Evolutionary conservation across 1,139 yeast species (phyloP), one percentile per base, ranked within the genome.

Genomic region (Lodderomyces metapsilosis): DNA sequence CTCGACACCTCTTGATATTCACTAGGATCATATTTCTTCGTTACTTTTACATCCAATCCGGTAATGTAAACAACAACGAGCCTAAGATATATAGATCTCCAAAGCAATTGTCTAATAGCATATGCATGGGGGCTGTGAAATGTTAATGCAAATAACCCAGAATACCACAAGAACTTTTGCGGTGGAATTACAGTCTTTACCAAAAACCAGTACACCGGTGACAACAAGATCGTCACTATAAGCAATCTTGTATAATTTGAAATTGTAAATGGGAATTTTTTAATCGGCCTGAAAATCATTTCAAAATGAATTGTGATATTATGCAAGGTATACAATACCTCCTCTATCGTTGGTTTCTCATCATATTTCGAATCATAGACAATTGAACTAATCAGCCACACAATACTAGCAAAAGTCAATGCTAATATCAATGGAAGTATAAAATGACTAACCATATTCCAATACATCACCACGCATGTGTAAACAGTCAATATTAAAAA

Each of bases 341-440:
- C 84, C 43, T 78, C 84, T 35, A 79, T 58, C 1, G 84, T 78
- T 5, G 84, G 84, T 49, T 66, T 71, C 48, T 70, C 77, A 42
- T 66, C 66, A 44, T 52, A 62, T 45, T 65, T 66, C 28, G 74
- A 63, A 45, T 76, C 80, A 45, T 66, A 63, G 5, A 68, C 54
- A 4, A 70, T 64, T 7, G 76, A 68, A 44, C 66, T 69, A 11
- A 73, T 59, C 18, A 70, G 60, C 82, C 82, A 78, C 20, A 68
- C 70, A 5, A 64, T 34, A 34, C 72, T 64, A 34, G 76, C 62
- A 50, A 72, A 68, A 2, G 54, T 42, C 6, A 69, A 30, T 3
- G 69, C 62, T 11, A 67, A 33, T 12, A 73, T 33, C 2, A 70
- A 37, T 0, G 82, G 83, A 17, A 77, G 49, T 0, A 68, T 46